Evolutionary conservation across 2,329 filamentous ascomycete species (phyloP).

Genomic region (Penicillium decumbens): DNA sequence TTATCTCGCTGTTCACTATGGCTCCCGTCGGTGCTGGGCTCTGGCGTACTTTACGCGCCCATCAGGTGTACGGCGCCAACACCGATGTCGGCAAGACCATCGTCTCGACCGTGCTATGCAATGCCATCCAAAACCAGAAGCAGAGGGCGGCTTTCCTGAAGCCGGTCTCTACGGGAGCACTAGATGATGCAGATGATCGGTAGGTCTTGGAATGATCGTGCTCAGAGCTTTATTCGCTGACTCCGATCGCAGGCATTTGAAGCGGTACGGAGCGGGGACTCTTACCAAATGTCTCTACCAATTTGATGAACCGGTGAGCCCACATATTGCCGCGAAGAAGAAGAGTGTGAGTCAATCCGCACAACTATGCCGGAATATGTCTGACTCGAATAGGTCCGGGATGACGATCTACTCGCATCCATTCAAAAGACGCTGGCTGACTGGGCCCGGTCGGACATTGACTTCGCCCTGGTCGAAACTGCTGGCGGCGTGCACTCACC

Average conservation of each 20-base stretch:
- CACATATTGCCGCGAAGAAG: conserved; percentile 64
- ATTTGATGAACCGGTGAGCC: conserved; percentile 69
- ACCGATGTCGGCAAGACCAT: conserved; percentile 84
- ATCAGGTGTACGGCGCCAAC: conserved; percentile 78
- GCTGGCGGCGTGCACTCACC: conserved; percentile 79
- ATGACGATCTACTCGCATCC: conserved; percentile 48
- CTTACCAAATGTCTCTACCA: conserved; percentile 63
- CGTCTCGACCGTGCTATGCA: conserved; percentile 67
- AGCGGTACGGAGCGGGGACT: conserved; percentile 53
- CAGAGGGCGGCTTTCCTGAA: conserved; percentile 64
- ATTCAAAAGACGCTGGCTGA: conserved; percentile 45
- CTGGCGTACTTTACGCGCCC: conserved; percentile 63
- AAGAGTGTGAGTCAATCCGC: conserved; percentile 28
- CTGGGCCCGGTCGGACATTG: conserved; percentile 37
- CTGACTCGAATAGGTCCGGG: conserved; percentile 42
- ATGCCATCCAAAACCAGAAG: conserved; percentile 50
- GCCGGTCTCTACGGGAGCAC: conserved; percentile 72
- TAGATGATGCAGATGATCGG: conserved; percentile 66
- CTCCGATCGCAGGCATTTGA: conserved; percentile 54
- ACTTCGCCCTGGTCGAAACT: conserved; percentile 71
- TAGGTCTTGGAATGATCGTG: conserved; percentile 31
- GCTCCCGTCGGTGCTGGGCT: conserved; percentile 56
- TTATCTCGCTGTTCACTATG: conserved; percentile 19
- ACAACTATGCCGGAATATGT: neutral
- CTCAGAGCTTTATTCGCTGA: neutral